Base-by-base conservation (phyloP, 2,329 filamentous ascomycete genomes). In the Fusarium sp. region DNA sequence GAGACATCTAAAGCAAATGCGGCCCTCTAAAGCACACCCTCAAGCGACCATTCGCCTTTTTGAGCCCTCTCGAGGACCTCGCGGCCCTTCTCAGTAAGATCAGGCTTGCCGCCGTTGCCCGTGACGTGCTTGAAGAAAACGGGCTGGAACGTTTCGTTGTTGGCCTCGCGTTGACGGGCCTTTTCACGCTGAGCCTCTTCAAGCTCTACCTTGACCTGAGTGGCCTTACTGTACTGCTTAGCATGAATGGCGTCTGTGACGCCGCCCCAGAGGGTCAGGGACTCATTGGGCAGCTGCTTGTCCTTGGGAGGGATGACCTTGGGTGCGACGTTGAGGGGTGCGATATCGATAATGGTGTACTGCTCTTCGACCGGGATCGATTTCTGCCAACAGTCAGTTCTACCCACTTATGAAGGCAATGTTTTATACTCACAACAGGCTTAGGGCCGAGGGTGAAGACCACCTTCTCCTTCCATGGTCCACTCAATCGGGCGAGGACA, bases 171-270 rank as follows among this genome's bases (percentile, higher is more conserved):
- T 72, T 94, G 87, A 21, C 92, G 87, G 1, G 92, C 93, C 77
- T 92, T 94, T 70, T 91, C 85, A 29, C 95, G 84, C 78, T 99
- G 95, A 38, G 83, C 82, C 75, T 99, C 95, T 76, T 99, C 95
- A 10, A 99, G 85, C 70, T 96, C 92, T 57, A 92, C 87, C 80
- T 99, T 99, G 61, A 95, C 79, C 17, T 84, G 86, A 19, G 95
- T 99, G 8, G 95, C 95, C 63, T 90, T 87, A 37, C 84, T 84
- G 76, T 88, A 99, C 73, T 96, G 92, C 77, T 93, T 96, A 59
- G 87, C 79, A 19, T 85, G 76, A 71, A 99, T 98, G 32, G 93
- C 92, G 48, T 91, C 83, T 15, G 95, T 98, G 39, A 99, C 94
- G 21, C 85, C 86, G 31, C 87, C 84, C 95, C 95, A 99, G 73